Conservation (phyloP, 208 protist genomes). For the Wallacemonas sp. region DNA sequence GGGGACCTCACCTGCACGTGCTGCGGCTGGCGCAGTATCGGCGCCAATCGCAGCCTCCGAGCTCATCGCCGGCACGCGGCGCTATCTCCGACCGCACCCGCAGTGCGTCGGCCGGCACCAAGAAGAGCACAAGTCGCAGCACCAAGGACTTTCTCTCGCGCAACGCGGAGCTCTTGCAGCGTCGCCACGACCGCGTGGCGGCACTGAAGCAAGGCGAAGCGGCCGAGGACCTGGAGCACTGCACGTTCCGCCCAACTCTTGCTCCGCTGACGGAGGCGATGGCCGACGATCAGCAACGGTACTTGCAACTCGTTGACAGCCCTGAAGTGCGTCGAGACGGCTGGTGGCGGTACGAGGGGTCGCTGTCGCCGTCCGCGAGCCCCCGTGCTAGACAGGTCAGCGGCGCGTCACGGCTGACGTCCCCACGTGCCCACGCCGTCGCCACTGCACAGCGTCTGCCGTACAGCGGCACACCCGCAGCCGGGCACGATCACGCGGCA, state of each 20-base stretch:
- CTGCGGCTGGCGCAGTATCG: conserved; percentile 3
- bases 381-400: not conserved
- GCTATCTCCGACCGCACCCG: not conserved
- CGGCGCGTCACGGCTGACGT: too few species aligned
- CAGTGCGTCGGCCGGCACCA: too few species aligned
- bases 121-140: too few species aligned
- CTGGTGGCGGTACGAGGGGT: not conserved
- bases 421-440: not conserved
- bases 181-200: conserved; percentile 6
- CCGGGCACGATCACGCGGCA: too few species aligned
- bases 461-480: too few species aligned
- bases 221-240: conserved; percentile 13
- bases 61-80: not conserved
- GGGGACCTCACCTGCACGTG: not conserved
- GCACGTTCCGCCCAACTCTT: conserved; percentile 40
- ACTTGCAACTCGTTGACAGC: not conserved
- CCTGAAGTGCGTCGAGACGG: not conserved
- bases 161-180: conserved; percentile 17
- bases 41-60: not conserved
- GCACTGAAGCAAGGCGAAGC: not conserved
- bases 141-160: conserved; percentile 7
- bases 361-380: not conserved
- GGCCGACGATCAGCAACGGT: conserved; percentile 3
- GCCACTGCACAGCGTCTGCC: not conserved
- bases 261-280: conserved; percentile 8